phyloP scores from a whole-genome alignment of 1,139 yeast genomes.

The Pichia sp. region DNA sequence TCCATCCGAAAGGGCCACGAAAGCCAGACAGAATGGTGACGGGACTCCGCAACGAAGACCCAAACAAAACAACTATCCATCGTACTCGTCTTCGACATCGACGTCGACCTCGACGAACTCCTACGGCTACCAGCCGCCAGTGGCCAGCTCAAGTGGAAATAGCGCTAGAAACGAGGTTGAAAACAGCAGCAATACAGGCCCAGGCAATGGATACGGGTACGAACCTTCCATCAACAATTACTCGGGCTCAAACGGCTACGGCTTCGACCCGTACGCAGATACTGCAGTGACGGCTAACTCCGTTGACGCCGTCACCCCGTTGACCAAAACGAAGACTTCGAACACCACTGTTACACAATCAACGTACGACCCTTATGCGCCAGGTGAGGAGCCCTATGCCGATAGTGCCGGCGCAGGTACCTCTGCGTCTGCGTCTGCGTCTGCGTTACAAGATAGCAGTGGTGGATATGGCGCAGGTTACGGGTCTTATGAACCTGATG shows the following conservation, averaged over 20 bases:
- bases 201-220: constrained; percentile 8
- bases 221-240: constrained; percentile 15
- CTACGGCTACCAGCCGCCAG: constrained; percentile 3
- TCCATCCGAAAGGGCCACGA: not conserved
- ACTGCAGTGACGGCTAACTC: constrained; percentile 8
- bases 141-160: not conserved
- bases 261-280: constrained; percentile 16
- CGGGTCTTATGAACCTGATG: constrained; percentile 5
- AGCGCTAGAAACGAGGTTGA: not conserved
- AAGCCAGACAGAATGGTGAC: not conserved
- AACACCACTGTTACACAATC: constrained; percentile 15
- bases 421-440: not conserved
- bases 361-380: constrained; percentile 24
- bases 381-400: constrained; percentile 15
- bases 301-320: not conserved
- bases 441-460: not conserved
- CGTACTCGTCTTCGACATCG: not conserved
- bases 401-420: constrained; percentile 1
- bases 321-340: constrained; percentile 19
- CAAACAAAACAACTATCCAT: constrained; percentile 7
- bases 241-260: constrained; percentile 12
- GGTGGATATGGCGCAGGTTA: constrained; percentile 3
- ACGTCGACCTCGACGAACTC: not conserved
- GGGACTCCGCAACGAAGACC: constrained; percentile 8
- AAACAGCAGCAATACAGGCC: not conserved